Conservation (phyloP, 306 rosid species). For the Medicago lupulina region DNA sequence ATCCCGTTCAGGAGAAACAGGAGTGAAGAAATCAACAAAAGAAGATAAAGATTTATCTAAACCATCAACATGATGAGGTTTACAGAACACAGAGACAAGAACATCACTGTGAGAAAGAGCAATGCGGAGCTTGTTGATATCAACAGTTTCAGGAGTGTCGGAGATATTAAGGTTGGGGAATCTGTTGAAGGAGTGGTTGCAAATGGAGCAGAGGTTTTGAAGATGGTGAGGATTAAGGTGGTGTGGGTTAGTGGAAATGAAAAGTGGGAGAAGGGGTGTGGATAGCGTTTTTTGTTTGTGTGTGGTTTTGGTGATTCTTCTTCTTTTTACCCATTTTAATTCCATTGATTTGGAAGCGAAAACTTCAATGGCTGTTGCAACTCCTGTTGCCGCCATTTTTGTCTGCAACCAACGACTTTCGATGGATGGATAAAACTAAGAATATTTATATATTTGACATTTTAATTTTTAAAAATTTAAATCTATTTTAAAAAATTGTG, state of each 20-base stretch:
- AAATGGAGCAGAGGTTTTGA: conserved; percentile 56
- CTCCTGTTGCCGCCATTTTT: conserved; percentile 44
- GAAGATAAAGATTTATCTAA: conserved; percentile 13
- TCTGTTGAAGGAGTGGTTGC: conserved; percentile 60
- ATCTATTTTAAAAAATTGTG: too few species aligned
- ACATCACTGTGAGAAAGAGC: conserved; percentile 79
- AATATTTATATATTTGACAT: too few species aligned
- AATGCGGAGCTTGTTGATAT: conserved; percentile 61
- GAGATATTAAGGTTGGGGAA: conserved; percentile 44
- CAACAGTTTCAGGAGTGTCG: conserved; percentile 46
- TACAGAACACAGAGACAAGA: conserved; percentile 77
- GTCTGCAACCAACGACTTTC: background rate
- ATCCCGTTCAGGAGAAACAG: conserved; percentile 60
- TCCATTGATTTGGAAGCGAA: conserved; percentile 51
- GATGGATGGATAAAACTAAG: conserved; percentile 6
- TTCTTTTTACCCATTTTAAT: conserved; percentile 49
- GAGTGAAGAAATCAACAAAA: conserved; percentile 53
- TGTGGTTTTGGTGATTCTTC: conserved; percentile 27
- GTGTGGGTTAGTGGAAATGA: conserved; percentile 62
- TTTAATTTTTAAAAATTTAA: too few species aligned
- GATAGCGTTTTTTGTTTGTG: conserved; percentile 2
- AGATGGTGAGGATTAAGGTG: conserved; percentile 62
- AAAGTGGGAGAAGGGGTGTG: conserved; percentile 52
- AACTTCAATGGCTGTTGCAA: background rate
- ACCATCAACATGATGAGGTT: conserved; percentile 36